Evolutionary conservation across 2,329 filamentous ascomycete species (phyloP), one percentile per base, ranked within the genome.

Genomic region (Aspergillus tubingensis): DNA sequence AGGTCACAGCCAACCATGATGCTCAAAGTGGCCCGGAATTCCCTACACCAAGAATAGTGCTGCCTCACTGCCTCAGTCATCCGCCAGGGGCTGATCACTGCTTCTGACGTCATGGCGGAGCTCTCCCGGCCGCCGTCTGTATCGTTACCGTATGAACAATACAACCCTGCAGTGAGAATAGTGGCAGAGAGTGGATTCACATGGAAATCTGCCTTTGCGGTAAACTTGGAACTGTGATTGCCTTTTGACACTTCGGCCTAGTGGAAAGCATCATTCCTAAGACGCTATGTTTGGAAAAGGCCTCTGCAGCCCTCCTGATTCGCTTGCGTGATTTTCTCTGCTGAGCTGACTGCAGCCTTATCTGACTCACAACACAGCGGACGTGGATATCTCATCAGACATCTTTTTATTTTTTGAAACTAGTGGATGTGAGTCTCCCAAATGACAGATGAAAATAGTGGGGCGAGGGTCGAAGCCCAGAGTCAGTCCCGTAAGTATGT

Each of bases 1-100:
- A 32, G 30, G 30, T 32, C 39, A 43, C 39, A 43, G 7, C 39
- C 39, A 43, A 32, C 30, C 30, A 32, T 10, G 30, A 32, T 11
- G 11, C 30, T 32, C 30, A 13, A 11, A 32, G 4, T 32, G 30
- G 30, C 30, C 15, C 39, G 39, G 15, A 44, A 21, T 19, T 15
- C 8, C 11, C 17, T 19, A 21, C 17, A 30, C 27, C 50, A 36
- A 17, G 17, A 44, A 47, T 54, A 17, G 25, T 54, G 38, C 39
- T 54, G 39, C 23, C 51, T 54, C 39, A 48, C 41, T 58, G 49
- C 57, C 57, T 58, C 57, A 54, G 47, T 50, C 41, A 57, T 44
- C 54, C 54, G 32, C 54, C 41, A 48, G 25, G 48, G 57, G 51
- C 32, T n/a, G 57, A 54, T 58, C 57, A 36, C 51, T 41, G 50